Conservation (phyloP, 2,329 filamentous ascomycete genomes). For the Zymoseptoria pseudotritici region DNA sequence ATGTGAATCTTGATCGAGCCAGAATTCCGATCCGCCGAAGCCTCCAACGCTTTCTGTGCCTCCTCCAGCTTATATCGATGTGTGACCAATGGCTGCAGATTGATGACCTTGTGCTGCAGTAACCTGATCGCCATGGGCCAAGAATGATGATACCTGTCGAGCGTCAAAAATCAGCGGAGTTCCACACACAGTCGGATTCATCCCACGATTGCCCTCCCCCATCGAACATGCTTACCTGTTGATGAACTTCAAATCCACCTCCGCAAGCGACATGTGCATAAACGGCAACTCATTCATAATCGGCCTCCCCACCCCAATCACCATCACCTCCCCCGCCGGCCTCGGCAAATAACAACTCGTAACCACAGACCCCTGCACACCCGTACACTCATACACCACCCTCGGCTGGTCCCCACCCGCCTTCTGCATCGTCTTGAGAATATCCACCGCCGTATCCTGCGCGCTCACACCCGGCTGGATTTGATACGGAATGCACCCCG, state of each 20-base stretch:
- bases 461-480: conserved; percentile 17
- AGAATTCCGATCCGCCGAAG: conserved; percentile 45
- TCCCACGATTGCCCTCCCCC: background rate
- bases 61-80: conserved; percentile 57
- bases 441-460: conserved; percentile 20
- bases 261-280: conserved; percentile 30
- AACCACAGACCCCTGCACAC: conserved; percentile 28
- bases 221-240: background rate
- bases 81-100: conserved; percentile 56
- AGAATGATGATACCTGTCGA: conserved; percentile 63
- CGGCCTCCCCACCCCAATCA: conserved; percentile 30
- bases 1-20: conserved; percentile 56
- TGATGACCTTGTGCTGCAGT: conserved; percentile 51
- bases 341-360: conserved; percentile 22
- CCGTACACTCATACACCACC: conserved; percentile 30
- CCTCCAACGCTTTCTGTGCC: conserved; percentile 51
- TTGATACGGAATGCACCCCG: conserved; percentile 21
- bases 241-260: conserved; percentile 6
- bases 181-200: background rate
- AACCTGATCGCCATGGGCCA: conserved; percentile 60
- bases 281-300: conserved; percentile 32
- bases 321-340: conserved; percentile 28
- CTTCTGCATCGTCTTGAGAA: conserved; percentile 16
- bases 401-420: conserved; percentile 21
- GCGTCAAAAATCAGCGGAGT: conserved; percentile 46